phyloP scores from a whole-genome alignment of 2,329 filamentous ascomycete genomes.

The Xylariaceae sp. region DNA sequence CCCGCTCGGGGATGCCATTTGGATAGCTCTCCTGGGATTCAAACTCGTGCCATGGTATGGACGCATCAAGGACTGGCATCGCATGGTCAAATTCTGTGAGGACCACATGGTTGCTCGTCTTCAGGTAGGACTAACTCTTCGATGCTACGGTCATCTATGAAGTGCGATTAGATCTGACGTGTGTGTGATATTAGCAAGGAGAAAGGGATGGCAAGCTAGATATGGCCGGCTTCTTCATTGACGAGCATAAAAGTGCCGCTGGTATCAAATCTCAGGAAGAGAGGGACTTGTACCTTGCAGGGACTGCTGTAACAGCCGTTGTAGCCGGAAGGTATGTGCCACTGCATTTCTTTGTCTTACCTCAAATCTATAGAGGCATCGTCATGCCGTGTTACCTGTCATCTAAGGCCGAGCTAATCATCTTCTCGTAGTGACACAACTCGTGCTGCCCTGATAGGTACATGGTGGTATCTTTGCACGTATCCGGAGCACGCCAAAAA shows the following conservation, averaged over 20 bases:
- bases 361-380: background rate
- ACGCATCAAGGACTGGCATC: conserved; percentile 16
- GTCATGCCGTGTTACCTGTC: background rate
- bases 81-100: conserved; percentile 20
- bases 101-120: conserved; percentile 15
- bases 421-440: conserved; percentile 17
- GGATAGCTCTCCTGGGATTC: conserved; percentile 20
- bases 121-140: conserved; percentile 6
- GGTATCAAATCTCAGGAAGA: conserved; percentile 8
- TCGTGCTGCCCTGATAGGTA: conserved; percentile 15
- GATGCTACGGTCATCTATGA: background rate
- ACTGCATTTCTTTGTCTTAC: background rate
- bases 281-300: conserved; percentile 15
- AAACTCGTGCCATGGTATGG: conserved; percentile 13
- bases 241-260: conserved; percentile 15
- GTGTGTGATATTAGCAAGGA: conserved; percentile 10
- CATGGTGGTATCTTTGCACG: conserved; percentile 18
- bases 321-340: conserved; percentile 23
- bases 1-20: conserved; percentile 17
- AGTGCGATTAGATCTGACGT: background rate
- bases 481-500: conserved; percentile 15
- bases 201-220: conserved; percentile 12
- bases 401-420: background rate
- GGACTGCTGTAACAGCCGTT: conserved; percentile 20
- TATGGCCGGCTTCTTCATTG: conserved; percentile 18